Conservation (phyloP, 495 filamentous ascomycete species). For the Annulohypoxylon stygium region DNA sequence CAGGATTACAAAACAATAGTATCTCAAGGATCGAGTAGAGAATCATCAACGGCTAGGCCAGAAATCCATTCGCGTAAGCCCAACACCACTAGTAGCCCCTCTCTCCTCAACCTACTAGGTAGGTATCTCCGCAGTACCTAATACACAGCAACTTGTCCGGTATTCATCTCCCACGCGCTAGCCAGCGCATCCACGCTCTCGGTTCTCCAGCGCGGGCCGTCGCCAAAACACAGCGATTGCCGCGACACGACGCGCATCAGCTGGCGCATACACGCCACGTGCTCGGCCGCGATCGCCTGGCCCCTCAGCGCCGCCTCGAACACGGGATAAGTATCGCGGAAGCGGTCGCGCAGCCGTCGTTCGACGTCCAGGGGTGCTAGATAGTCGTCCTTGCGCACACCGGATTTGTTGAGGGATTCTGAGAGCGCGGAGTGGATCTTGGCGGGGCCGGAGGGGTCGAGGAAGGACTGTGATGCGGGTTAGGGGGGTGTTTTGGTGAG, state of each 20-base stretch:
- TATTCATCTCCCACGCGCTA: constrained; percentile 23
- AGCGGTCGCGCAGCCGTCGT: constrained; percentile 21
- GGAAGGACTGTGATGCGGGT: constrained; percentile 8
- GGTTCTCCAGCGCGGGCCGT: constrained; percentile 37
- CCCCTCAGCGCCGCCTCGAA: constrained; percentile 38
- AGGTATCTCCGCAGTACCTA: background rate
- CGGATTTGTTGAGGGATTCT: constrained; percentile 1
- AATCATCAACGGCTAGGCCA: too few relatives aligned
- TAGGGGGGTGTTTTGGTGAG: background rate
- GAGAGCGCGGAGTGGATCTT: background rate
- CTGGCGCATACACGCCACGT: constrained; percentile 35
- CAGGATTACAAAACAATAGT: too few relatives aligned
- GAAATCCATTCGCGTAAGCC: too few relatives aligned
- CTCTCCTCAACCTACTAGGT: too few relatives aligned
- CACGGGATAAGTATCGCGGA: constrained; percentile 36
- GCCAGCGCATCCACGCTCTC: constrained; percentile 26
- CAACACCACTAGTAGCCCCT: background rate
- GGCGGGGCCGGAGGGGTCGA: constrained; percentile 3
- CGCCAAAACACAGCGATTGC: constrained; percentile 34
- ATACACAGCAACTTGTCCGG: constrained; percentile 1
- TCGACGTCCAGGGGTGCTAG: constrained; percentile 34
- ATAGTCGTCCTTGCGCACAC: constrained; percentile 31
- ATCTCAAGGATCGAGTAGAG: too few relatives aligned
- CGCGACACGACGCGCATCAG: constrained; percentile 34
- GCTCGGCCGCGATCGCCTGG: constrained; percentile 22